These are phyloP conservation scores for Lophium mytilinum DNA, from an alignment of 495 filamentous ascomycete species.

Conservation along the genomic window DNA sequence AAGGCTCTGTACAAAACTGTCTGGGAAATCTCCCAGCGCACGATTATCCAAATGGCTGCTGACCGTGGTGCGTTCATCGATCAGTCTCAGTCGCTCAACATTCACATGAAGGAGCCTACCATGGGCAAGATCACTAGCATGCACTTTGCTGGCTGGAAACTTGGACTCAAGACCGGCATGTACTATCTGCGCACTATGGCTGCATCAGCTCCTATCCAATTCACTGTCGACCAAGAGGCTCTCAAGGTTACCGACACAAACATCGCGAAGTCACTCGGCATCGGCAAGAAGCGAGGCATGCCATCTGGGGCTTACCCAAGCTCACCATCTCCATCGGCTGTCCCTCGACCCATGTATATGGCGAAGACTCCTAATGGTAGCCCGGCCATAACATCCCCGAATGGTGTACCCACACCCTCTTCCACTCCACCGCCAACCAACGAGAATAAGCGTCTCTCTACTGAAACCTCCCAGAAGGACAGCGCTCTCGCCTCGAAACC, in stretches of 20 bases:
- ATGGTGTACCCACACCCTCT: conserved; percentile 56
- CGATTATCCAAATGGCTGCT: conserved; percentile 93
- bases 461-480: conserved; percentile 33
- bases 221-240: conserved; percentile 96
- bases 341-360: conserved; percentile 57
- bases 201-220: conserved; percentile 92
- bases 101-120: conserved; percentile 96
- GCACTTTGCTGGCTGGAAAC: conserved; percentile 99
- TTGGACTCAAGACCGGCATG: conserved; percentile 98
- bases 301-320: conserved; percentile 37
- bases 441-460: conserved; percentile 33
- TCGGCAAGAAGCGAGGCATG: conserved; percentile 59
- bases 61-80: conserved; percentile 98
- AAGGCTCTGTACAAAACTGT: conserved; percentile 99
- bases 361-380: conserved; percentile 41
- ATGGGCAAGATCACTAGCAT: conserved; percentile 99
- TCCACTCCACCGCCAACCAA: conserved; percentile 47
- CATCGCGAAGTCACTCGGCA: conserved; percentile 52
- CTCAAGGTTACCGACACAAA: conserved; percentile 84
- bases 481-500: conserved; percentile 38
- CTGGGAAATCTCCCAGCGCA: conserved; percentile 97
- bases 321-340: conserved; percentile 42
- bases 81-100: conserved; percentile 97
- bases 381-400: conserved; percentile 29
- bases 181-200: conserved; percentile 99